Evolutionary conservation across 2,329 filamentous ascomycete species (phyloP), one percentile per base, ranked within the genome.

Genomic region (Polychaeton citri): DNA sequence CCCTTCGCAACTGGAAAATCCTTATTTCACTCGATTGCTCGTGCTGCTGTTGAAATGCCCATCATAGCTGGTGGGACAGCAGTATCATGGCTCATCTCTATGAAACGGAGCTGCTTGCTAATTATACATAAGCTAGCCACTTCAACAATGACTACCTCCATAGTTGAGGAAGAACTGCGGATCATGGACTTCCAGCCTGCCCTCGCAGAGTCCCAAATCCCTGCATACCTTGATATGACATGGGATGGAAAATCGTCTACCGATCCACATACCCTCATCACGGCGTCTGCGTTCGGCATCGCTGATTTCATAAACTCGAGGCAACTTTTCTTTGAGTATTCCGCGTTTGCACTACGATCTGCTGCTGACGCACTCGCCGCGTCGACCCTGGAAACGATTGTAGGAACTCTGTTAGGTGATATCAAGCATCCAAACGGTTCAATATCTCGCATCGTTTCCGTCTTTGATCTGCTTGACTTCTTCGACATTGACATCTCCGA

Each of bases 391-490:
- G 61, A 64, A 30, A 60, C 59, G 35, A 62, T 68, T 10, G 59
- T 76, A 21, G 69, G 69, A 3, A 65, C 84, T 1, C 64, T 96
- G n/a, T 74, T 87, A 30, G 90, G 90, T 4, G 76, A 80, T 30
- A 75, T 84, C 6, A 67, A 73, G 8, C 64, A 76, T 13, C 72
- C 79, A 10, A 74, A 74, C 39, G 78, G 79, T 33, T 73, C 82
- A 36, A 65, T 75, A 4, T 64, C 81, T 24, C 63, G 67, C 19
- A 81, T 85, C 39, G 71, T 79, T 1, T 86, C 81, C 3, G 72
- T 96, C 5, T 94, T 96, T 51, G 86, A 95, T 45, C 69, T 96
- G 16, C 90, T 93, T 49, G 90, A 98, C 59, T 96, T 96, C 50
- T 72, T 90, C 54, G 77, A 82, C 41, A 58, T 80, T 8, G 68